phyloP scores from a whole-genome alignment of 2,329 filamentous ascomycete species.

The Emmonsiellopsis sp. region DNA sequence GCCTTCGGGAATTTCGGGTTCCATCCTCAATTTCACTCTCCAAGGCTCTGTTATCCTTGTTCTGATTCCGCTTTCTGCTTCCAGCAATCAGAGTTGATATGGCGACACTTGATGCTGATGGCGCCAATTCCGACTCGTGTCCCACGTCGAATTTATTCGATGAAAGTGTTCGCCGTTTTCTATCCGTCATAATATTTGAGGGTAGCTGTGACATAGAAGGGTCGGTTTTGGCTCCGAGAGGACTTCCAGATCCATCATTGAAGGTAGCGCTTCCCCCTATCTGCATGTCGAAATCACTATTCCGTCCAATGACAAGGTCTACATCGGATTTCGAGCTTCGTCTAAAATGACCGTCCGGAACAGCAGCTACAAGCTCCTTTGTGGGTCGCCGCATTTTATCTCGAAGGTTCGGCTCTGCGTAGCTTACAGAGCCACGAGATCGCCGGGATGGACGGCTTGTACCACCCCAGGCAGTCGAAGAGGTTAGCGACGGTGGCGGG shows the following conservation, averaged over 20 bases:
- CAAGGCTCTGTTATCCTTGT: conserved; percentile 5
- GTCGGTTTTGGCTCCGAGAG: conserved; percentile 10
- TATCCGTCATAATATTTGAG: conserved; percentile 20
- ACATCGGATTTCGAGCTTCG: conserved; percentile 37
- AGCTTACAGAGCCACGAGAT: conserved; percentile 61
- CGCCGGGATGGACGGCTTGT: conserved; percentile 53
- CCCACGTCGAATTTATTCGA: conserved; percentile 11
- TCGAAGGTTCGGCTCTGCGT: conserved; percentile 70
- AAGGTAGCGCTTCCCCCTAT: conserved; percentile 2
- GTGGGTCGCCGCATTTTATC: conserved; percentile 78
- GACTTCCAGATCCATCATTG: conserved; percentile 14
- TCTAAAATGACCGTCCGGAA: conserved; percentile 45
- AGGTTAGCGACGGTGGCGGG: conserved; percentile 16
- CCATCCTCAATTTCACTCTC: background rate
- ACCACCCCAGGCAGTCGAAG: background rate
- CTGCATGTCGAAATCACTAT: background rate
- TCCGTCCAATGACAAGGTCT: conserved; percentile 11
- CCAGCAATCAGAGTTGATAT: conserved; percentile 13
- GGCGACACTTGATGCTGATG: conserved; percentile 12
- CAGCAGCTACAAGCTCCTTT: conserved; percentile 66
- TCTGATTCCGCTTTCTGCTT: conserved; percentile 12
- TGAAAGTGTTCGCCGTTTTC: conserved; percentile 23
- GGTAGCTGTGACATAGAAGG: conserved; percentile 12
- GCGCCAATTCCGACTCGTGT: conserved; percentile 1
- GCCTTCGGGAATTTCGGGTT: conserved; percentile 20